phyloP scores from a whole-genome alignment of 352 stramenopile genomes.

The Pythium oligandrum region DNA sequence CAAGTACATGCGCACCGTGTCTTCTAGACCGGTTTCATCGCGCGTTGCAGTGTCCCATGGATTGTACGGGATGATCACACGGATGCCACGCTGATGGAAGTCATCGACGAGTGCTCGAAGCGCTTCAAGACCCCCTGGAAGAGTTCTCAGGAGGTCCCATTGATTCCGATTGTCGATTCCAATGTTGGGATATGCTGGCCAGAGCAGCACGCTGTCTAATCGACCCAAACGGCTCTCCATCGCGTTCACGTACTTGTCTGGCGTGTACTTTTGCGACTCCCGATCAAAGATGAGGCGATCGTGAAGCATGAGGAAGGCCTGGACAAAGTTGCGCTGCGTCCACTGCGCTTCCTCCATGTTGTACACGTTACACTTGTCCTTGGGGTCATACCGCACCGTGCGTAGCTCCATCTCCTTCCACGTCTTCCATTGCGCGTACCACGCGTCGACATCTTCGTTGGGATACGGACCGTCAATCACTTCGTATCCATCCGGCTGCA shows the following conservation, averaged over 20 bases:
- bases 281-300: constrained; percentile 77
- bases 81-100: constrained; percentile 55
- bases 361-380: constrained; percentile 63
- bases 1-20: constrained; percentile 61
- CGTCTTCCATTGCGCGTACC: constrained; percentile 45
- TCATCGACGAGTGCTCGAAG: constrained; percentile 42
- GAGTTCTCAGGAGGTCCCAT: constrained; percentile 58
- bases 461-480: constrained; percentile 58
- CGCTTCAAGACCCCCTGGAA: constrained; percentile 45
- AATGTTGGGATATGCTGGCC: constrained; percentile 78
- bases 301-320: constrained; percentile 72
- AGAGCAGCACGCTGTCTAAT: constrained; percentile 81
- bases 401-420: constrained; percentile 75
- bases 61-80: constrained; percentile 80
- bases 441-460: constrained; percentile 30
- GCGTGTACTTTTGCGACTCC: constrained; percentile 48
- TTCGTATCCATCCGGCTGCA: constrained; percentile 75
- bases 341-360: constrained; percentile 54
- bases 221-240: constrained; percentile 50
- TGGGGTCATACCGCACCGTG: constrained; percentile 55
- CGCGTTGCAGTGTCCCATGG: constrained; percentile 78
- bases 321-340: constrained; percentile 77
- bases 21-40: constrained; percentile 43
- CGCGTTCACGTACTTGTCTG: constrained; percentile 57
- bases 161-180: constrained; percentile 84